Evolutionary conservation across 305 asterid genomes (phyloP).

Genomic region (Rubia tinctorum): DNA sequence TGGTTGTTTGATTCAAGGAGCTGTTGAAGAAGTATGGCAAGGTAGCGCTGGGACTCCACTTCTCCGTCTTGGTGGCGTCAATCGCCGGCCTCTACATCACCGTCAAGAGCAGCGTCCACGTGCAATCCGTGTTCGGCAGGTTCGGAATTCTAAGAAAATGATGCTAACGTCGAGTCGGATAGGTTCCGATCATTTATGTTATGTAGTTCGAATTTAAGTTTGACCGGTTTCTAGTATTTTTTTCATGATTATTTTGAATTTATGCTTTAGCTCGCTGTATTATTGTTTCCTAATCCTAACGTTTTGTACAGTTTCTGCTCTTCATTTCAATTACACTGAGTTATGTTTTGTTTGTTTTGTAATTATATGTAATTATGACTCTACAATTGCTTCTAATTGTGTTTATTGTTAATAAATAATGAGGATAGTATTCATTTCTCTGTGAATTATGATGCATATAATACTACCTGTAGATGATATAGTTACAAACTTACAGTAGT

Average conservation of each 20-base stretch:
- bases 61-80: conserved; percentile 68
- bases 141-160: conserved; percentile 40
- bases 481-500: too few relatives aligned
- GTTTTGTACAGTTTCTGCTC: neutral
- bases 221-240: neutral
- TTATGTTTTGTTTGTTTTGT: neutral
- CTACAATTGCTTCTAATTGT: neutral
- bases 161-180: conserved; percentile 13
- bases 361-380: neutral
- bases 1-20: conserved; percentile 40
- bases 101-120: conserved; percentile 70
- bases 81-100: conserved; percentile 63
- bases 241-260: neutral
- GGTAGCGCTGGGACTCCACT: conserved; percentile 74
- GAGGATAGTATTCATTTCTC: neutral
- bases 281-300: neutral
- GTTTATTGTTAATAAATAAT: neutral
- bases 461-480: too few relatives aligned
- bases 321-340: neutral
- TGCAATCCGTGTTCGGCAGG: conserved; percentile 54
- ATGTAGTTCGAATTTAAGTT: neutral
- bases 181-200: conserved; percentile 79
- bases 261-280: neutral
- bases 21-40: conserved; percentile 73
- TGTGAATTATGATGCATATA: neutral